Evolutionary conservation across 2,329 filamentous ascomycete genomes (phyloP), one percentile per base, ranked within the genome.

Genomic region (Elsinoe necatrix): DNA sequence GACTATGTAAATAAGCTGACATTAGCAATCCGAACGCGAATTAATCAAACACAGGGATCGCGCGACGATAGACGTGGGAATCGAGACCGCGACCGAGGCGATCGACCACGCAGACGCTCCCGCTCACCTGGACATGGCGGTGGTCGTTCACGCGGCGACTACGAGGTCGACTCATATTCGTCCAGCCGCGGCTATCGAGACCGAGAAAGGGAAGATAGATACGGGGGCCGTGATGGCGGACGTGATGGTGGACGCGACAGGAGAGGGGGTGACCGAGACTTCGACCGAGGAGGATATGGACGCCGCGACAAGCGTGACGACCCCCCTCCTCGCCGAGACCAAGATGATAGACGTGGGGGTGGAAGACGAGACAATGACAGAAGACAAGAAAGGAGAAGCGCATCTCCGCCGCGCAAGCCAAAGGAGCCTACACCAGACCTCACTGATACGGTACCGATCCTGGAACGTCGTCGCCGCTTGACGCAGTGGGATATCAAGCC

Each of bases 401-500:
- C 86, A 16, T 87, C 85, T 43, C 88, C 90, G 35, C 87, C 88
- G 25, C 83, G 84, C 8, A 95, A 95, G 77, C 93, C 92, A 75
- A 86, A 89, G 71, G 93, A 98, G 72, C 89, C 93, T 6, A 98
- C 93, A 0, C 95, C 93, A 34, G 95, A 99, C 71, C 77, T 99
- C 68, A 95, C 91, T 59, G 84, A 95, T 66, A 77, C 95, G 59
- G 77, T 86, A n/a, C 82, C 89, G 3, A 79, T 99, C 58, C 76
- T 90, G 61, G 85, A 92, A 67, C 85, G 92, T 65, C 93, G 91
- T 77, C 86, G 95, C 64, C 86, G 93, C 59, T 77, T 98, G 77
- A 97, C 91, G 34, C 95, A 98, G 72, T 99, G 93, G 93, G 95
- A 99, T 71, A 96, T 98, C 72, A 98, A 98, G 75, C 93, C 93